Conservation (phyloP, 495 filamentous ascomycete species). For the Astrocystis sublimbata region DNA sequence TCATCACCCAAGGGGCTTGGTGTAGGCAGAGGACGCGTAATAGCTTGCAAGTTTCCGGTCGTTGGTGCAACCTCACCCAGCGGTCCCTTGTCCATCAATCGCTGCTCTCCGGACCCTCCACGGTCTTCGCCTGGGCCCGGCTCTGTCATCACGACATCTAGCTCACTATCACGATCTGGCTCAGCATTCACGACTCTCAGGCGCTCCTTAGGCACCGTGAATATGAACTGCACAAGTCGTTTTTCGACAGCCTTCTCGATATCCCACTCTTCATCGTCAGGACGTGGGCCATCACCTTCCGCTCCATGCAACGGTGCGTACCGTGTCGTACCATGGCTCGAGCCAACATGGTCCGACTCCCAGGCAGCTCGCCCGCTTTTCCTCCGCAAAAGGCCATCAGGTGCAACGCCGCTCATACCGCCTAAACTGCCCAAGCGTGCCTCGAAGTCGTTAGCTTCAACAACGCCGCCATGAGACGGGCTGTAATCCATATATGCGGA, state of each 20-base stretch:
- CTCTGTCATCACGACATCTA: slow-evolving; percentile 30
- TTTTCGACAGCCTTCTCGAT: slow-evolving; percentile 79
- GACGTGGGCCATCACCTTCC: slow-evolving; percentile 20
- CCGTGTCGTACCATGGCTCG: slow-evolving; percentile 11
- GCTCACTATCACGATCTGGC: slow-evolving; percentile 49
- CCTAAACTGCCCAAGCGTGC: slow-evolving; percentile 28
- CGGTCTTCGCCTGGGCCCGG: slow-evolving; percentile 21
- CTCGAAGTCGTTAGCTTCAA: slow-evolving; percentile 35
- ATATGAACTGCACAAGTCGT: slow-evolving; percentile 87
- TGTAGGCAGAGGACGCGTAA: slow-evolving; percentile 11
- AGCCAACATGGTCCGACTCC: slow-evolving; percentile 31
- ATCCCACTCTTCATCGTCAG: slow-evolving; percentile 80
- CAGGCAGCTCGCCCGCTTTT: slow-evolving; percentile 47
- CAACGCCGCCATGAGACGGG: slow-evolving; percentile 28
- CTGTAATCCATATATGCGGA: slow-evolving; percentile 21
- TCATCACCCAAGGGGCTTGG: slow-evolving; percentile 24
- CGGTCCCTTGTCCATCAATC: neutral
- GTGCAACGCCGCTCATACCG: slow-evolving; percentile 32
- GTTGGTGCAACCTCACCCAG: neutral
- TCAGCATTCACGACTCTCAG: slow-evolving; percentile 82
- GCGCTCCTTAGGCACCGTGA: slow-evolving; percentile 83
- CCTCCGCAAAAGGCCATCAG: slow-evolving; percentile 36
- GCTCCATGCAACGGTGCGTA: slow-evolving; percentile 14
- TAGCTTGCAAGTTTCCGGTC: neutral
- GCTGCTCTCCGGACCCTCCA: neutral